Conservation (phyloP, 768 basidiomycete species). For the Mycena vitilis region DNA sequence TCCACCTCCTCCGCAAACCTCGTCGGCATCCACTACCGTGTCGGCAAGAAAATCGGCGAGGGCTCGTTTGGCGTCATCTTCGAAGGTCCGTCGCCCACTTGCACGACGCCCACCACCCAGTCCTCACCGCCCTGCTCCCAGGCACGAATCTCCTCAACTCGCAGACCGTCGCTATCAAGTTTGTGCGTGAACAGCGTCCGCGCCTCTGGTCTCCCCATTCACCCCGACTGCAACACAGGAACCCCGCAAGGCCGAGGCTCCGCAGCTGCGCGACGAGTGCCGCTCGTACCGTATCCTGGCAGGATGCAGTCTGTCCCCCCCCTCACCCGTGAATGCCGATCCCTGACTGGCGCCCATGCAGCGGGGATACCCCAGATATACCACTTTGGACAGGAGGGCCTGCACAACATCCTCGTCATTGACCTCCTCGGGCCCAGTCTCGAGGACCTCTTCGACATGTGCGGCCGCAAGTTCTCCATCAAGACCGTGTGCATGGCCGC, state of each 20-base stretch:
- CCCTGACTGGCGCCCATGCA: slow-evolving; percentile 45
- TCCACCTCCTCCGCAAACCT: slow-evolving; percentile 76
- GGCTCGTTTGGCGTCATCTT: slow-evolving; percentile 98
- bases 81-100: slow-evolving; percentile 63
- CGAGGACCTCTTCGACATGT: slow-evolving; percentile 99
- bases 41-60: slow-evolving; percentile 99
- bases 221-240: slow-evolving; percentile 61
- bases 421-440: slow-evolving; percentile 96
- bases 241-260: slow-evolving; percentile 94
- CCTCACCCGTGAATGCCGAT: neutral
- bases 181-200: slow-evolving; percentile 71
- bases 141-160: slow-evolving; percentile 98
- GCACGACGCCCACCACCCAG: slow-evolving; percentile 21
- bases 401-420: slow-evolving; percentile 98
- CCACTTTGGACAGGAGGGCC: slow-evolving; percentile 98
- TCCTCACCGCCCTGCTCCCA: slow-evolving; percentile 46
- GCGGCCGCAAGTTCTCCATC: slow-evolving; percentile 95
- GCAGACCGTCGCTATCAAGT: slow-evolving; percentile 99
- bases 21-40: slow-evolving; percentile 97
- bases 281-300: slow-evolving; percentile 93
- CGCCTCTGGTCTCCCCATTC: slow-evolving; percentile 9
- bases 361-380: slow-evolving; percentile 99
- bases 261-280: slow-evolving; percentile 98
- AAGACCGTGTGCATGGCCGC: slow-evolving; percentile 99
- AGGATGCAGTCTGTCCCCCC: slow-evolving; percentile 74